Percentiles rank a stretch among this genome's conserved stretches.
Conservation (phyloP, 352 stramenopile species). For the Blastocystis sp. region DNA sequence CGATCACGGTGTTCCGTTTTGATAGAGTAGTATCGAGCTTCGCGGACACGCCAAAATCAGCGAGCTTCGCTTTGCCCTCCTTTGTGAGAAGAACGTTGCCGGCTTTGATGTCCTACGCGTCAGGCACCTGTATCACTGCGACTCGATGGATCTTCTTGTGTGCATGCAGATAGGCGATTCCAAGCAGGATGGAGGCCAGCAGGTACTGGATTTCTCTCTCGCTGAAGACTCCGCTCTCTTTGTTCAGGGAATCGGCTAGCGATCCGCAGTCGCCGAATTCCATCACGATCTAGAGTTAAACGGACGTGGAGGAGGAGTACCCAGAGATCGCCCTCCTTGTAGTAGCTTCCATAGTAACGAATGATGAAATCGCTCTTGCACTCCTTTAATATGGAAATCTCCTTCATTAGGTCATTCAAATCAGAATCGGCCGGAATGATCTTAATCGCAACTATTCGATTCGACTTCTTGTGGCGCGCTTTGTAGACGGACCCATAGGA, state of each 20-base stretch:
- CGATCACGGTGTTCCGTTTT: slow-evolving; percentile 93
- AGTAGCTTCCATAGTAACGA: slow-evolving; percentile 70
- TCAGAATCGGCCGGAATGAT: slow-evolving; percentile 69
- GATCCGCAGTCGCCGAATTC: slow-evolving; percentile 71
- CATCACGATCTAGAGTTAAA: slow-evolving; percentile 72
- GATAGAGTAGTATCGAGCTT: slow-evolving; percentile 93
- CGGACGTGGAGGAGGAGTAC: not conserved
- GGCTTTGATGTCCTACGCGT: slow-evolving; percentile 72
- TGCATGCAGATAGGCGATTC: slow-evolving; percentile 72
- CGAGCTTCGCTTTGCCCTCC: slow-evolving; percentile 72
- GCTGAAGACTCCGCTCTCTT: slow-evolving; percentile 43
- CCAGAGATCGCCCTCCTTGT: slow-evolving; percentile 70
- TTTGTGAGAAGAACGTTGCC: slow-evolving; percentile 73
- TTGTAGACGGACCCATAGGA: slow-evolving; percentile 69
- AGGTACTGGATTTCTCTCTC: slow-evolving; percentile 70
- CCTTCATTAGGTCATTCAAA: slow-evolving; percentile 68
- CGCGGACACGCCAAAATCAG: slow-evolving; percentile 80
- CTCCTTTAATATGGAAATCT: slow-evolving; percentile 72
- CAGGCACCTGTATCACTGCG: not conserved
- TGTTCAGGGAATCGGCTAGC: slow-evolving; percentile 70
- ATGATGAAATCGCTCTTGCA: slow-evolving; percentile 71
- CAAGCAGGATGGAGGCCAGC: slow-evolving; percentile 71
- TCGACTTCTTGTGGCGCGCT: slow-evolving; percentile 66
- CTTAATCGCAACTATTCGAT: slow-evolving; percentile 68
- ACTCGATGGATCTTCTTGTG: slow-evolving; percentile 73